phyloP scores from a whole-genome alignment of 768 basidiomycete species.

The Polyporus arcularius region DNA sequence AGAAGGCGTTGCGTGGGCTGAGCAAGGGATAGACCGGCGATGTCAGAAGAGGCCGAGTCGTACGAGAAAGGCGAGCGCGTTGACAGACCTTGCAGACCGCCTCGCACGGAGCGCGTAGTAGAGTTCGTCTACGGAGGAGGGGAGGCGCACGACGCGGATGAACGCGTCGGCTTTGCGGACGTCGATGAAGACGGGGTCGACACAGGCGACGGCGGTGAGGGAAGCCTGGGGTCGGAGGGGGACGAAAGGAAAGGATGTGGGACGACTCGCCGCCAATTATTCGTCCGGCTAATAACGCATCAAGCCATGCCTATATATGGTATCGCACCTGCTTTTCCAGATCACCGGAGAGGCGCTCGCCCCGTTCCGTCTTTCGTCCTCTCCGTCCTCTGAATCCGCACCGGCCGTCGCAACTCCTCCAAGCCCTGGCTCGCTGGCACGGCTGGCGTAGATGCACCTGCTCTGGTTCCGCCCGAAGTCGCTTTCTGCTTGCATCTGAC shows the following conservation, averaged over 20 bases:
- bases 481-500: conserved; percentile 7
- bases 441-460: too few relatives aligned
- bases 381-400: background rate
- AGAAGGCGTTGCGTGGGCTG: conserved; percentile 8
- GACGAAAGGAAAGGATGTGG: conserved; percentile 12
- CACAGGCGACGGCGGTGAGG: conserved; percentile 2
- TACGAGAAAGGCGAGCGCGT: background rate
- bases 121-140: conserved; percentile 6
- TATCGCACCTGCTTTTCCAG: conserved; percentile 5
- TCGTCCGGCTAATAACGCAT: conserved; percentile 15
- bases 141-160: conserved; percentile 13
- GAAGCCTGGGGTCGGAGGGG: conserved; percentile 3
- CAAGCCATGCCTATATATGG: conserved; percentile 7
- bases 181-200: conserved; percentile 15
- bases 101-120: conserved; percentile 1
- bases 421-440: background rate
- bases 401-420: background rate
- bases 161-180: conserved; percentile 16
- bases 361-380: background rate
- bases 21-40: background rate
- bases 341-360: conserved; percentile 5
- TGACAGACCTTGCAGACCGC: conserved; percentile 3
- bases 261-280: conserved; percentile 17
- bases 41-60: background rate
- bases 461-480: background rate